Evolutionary conservation across 805 yeast species (phyloP).

Genomic region (Yarrowia osloensis): DNA sequence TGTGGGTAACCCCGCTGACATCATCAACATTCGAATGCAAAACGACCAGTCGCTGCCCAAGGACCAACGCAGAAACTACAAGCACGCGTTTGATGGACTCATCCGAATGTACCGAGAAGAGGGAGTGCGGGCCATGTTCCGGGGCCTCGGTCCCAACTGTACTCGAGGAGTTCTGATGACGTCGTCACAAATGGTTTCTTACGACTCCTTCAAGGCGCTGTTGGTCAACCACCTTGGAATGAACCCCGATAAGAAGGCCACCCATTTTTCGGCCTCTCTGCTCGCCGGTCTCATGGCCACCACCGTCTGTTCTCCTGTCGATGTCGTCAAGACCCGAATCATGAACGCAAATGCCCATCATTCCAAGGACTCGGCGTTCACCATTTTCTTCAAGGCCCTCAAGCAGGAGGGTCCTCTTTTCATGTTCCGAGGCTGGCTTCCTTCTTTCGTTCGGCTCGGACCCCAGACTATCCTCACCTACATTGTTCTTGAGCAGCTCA

Average conservation of each 20-base stretch:
- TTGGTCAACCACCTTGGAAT: slow-evolving; percentile 54
- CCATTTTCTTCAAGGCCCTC: slow-evolving; percentile 57
- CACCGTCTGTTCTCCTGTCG: slow-evolving; percentile 90
- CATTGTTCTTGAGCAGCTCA: slow-evolving; percentile 45
- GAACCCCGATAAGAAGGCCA: slow-evolving; percentile 62
- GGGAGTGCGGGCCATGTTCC: slow-evolving; percentile 57
- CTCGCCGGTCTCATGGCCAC: slow-evolving; percentile 87
- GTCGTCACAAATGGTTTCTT: slow-evolving; percentile 85
- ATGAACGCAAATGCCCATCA: slow-evolving; percentile 58
- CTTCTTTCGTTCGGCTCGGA: slow-evolving; percentile 81
- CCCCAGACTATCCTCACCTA: slow-evolving; percentile 56
- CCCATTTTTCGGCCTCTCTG: slow-evolving; percentile 78
- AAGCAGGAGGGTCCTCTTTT: slow-evolving; percentile 72
- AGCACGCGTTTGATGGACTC: slow-evolving; percentile 77
- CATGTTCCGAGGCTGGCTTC: slow-evolving; percentile 90
- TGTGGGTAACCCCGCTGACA: slow-evolving; percentile 86
- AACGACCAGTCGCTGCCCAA: slow-evolving; percentile 72
- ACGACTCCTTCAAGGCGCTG: slow-evolving; percentile 68
- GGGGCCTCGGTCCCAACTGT: slow-evolving; percentile 78
- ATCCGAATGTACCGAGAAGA: slow-evolving; percentile 61
- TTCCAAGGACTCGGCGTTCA: slow-evolving; percentile 50
- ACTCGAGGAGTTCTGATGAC: slow-evolving; percentile 86
- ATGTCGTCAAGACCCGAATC: slow-evolving; percentile 83
- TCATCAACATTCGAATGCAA: slow-evolving; percentile 88
- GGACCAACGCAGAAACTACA: slow-evolving; percentile 68